Conservation (phyloP, 2,329 filamentous ascomycete species). For the Elsinoe perseae region DNA sequence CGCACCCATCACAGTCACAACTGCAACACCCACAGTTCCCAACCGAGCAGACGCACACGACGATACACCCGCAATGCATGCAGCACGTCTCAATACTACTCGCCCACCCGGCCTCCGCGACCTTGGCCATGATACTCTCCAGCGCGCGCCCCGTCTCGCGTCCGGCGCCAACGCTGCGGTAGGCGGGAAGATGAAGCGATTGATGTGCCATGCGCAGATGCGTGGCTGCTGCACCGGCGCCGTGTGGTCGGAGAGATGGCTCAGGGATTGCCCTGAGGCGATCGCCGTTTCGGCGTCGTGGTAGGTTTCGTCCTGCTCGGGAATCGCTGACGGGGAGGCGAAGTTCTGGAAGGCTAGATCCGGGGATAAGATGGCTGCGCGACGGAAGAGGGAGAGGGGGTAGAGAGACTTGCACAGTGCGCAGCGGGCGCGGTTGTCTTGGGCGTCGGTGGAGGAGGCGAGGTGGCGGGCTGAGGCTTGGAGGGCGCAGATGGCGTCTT, state of each 20-base stretch:
- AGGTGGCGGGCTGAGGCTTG: not conserved
- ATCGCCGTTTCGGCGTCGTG: not conserved
- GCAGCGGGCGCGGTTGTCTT: not conserved
- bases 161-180: not conserved
- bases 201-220: conserved; percentile 16
- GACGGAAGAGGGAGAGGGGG: conserved; percentile 7
- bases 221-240: not conserved
- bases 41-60: conserved; percentile 14
- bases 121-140: not conserved
- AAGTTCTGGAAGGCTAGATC: conserved; percentile 6
- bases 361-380: not conserved
- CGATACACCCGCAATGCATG: conserved; percentile 19
- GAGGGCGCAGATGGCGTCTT: not conserved
- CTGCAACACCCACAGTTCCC: conserved; percentile 15
- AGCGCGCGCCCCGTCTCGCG: not conserved
- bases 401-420: conserved; percentile 16
- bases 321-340: not conserved
- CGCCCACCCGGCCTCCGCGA: not conserved
- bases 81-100: conserved; percentile 17
- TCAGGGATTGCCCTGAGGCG: not conserved
- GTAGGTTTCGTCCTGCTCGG: not conserved
- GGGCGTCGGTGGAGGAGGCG: not conserved
- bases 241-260: not conserved
- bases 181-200: conserved; percentile 14
- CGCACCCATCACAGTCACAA: conserved; percentile 18